Base-by-base conservation (phyloP, 2,329 filamentous ascomycete genomes). In the Pseudopithomyces chartarum region DNA sequence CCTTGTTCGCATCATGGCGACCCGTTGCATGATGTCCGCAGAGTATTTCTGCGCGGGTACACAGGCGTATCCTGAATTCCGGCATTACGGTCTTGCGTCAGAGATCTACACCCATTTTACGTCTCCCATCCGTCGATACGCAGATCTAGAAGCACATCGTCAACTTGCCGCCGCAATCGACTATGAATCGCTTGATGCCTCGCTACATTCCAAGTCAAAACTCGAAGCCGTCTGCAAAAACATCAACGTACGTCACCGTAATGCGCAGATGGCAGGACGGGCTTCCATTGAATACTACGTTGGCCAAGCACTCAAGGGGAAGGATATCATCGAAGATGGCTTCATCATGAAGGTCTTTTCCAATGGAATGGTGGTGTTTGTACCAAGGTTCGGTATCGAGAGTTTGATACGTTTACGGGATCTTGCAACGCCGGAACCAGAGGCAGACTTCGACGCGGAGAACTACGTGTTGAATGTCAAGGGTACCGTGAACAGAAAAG, bases 51-150 rank as follows among this genome's bases (percentile, higher is more conserved):
- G 91, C 79, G 91, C 94, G 0, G 95, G 95, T 58, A 93, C 92
- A 6, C 92, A 97, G 74, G 87, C 93, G 0, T 94, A 95, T 74
- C 90, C 92, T 0, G 95, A 98, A 74, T 99, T 97, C 84, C 87
- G 92, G 51, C 96, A 99, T 79, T 99, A 99, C 77, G 95, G 95
- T 65, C 87, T 99, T 34, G 96, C 96, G 0, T 92, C 90, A 3
- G 91, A 96, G 70, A 99, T 99, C 74, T 99, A 99, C 81, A 99
- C 95, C 2, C 95, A 99, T 77, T 99, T 99, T 79, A 99, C 95
- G 0, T 96, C 91, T 3, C 96, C 95, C 3, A 99, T 99, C 73
- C 90, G 95, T 57, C 91, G 96, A 29, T 99, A 99, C 74, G 94
- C 94, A n/a, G 95, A 99, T 80, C 85, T 99, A 2, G 87, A 97